Base-by-base conservation (phyloP, 345 rosid genomes). In the Gynandropsis gynandra region DNA sequence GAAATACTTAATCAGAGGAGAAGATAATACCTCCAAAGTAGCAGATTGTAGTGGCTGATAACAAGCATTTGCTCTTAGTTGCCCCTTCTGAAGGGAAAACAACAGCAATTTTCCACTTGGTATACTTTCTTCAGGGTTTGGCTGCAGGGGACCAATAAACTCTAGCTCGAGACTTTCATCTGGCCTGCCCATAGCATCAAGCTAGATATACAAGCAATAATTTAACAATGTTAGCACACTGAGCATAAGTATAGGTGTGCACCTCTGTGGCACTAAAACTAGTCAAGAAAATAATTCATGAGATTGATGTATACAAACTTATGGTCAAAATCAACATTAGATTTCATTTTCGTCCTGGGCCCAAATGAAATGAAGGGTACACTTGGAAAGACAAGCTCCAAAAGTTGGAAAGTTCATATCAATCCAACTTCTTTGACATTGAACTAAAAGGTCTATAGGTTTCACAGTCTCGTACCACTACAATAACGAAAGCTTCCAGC, bases 101-200 rank as follows among this genome's bases (percentile, higher is more conserved):
- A 95, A 90, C 54, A 78, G 62, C 29, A 79, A 41, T 62, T 79
- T 90, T 69, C 83, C 95, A 74, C 72, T 82, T 61, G 73, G 81
- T 32, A 63, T 52, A 73, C 54, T 82, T 29, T 82, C 92, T 38
- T 79, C 82, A 46, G 48, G 55, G 37, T 47, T 70, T 39, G 69
- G 74, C 59, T 72, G 82, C 38, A 90, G 62, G 8, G 83, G 92
- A 42, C 87, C 82, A 52, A 76, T 65, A 61, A 87, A 66, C 77
- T 87, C 95, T 29, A 84, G 34, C 10, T 95, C 71, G 53, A 90
- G 80, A 76, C 87, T 84, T 79, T 90, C 98, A 65, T 90, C 98
- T 42, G 96, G 81, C 71, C 96, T 74, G 50, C 98, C 96, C 16
- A 66, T 63, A 49, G 96, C 85, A 61, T 87, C 96, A 72, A 90